Conservation (phyloP, 345 rosid genomes). For the rapeseed (Brassica napus) region Da-Ae NC_063442.1:3348001-3348500, state of each 20-base stretch:
- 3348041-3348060: too few species aligned
- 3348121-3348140: neutral
- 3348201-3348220: neutral
- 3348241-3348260: neutral
- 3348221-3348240: slow-evolving; percentile 20
- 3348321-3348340: slow-evolving; percentile 40
- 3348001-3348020: too few species aligned
- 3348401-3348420: slow-evolving; percentile 50
- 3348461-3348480: slow-evolving; percentile 81
- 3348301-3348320: slow-evolving; percentile 73
- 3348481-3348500: slow-evolving; percentile 49
- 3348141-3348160: neutral
- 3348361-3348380: neutral
- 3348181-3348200: neutral
- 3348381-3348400: neutral
- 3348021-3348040: too few species aligned
- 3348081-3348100: neutral
- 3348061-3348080: too few species aligned
- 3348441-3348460: slow-evolving; percentile 86
- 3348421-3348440: slow-evolving; percentile 57
- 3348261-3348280: slow-evolving; percentile 70
- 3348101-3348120: neutral
- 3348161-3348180: neutral
- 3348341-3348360: slow-evolving; percentile 44
- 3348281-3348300: slow-evolving; percentile 73